These are phyloP conservation scores for Umbelopsis sp. DNA, from an alignment of 371 early-diverging fungal genomes.

Conservation along the genomic window DNA sequence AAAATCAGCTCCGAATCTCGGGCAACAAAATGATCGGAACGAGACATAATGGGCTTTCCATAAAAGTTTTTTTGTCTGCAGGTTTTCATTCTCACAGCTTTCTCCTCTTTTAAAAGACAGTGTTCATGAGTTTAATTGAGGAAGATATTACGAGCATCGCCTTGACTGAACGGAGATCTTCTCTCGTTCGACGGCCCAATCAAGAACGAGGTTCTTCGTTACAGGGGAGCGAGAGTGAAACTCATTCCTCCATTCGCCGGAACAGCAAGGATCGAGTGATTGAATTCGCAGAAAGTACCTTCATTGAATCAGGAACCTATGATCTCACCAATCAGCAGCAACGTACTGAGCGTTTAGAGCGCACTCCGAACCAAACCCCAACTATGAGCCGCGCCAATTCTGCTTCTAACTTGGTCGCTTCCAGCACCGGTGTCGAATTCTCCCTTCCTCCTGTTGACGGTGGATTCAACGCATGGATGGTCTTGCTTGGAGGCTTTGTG, in stretches of 20 bases:
- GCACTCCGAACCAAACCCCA: background rate
- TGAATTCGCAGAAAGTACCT: background rate
- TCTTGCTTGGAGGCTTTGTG: background rate
- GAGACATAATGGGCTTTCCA: background rate
- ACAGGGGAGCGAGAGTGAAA: no score
- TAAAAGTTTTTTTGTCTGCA: background rate
- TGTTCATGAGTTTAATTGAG: background rate
- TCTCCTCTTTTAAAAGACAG: background rate
- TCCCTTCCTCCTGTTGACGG: conserved; percentile 9
- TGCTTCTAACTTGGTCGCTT: background rate
- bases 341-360: background rate
- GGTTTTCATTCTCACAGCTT: background rate
- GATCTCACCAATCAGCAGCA: no score
- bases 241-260: background rate
- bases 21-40: background rate
- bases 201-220: background rate
- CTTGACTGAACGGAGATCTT: conserved; percentile 1
- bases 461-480: conserved; percentile 15
- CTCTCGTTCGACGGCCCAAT: background rate
- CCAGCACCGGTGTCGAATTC: conserved; percentile 9
- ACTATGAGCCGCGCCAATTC: background rate
- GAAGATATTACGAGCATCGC: conserved; percentile 4
- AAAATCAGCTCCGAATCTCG: background rate
- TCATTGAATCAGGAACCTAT: no score
- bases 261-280: background rate